Evolutionary conservation across 1,284 basidiomycete genomes (phyloP), one percentile per base, ranked within the genome.

Genomic region (Ganoderma sinense): DNA sequence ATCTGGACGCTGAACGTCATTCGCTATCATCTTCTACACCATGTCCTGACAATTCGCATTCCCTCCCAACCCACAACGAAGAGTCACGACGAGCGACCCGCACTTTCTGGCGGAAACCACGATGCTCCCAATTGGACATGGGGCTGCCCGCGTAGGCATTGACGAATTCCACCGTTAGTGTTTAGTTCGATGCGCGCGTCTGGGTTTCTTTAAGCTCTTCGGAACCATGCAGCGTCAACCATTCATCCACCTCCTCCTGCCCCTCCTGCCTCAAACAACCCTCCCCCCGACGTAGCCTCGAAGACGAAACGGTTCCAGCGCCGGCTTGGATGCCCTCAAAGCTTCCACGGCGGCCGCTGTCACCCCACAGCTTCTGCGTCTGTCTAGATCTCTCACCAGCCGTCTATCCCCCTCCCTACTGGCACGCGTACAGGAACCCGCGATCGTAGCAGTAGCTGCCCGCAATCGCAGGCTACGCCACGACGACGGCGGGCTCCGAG

Each of bases 131-230:
- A 20, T 20, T 33, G 14, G 48, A 26, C 48, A 48, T 3, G 20
- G 45, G 6, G 23, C 23, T 51, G 23, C 23, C 48, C 1, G 6
- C n/a, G 59, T 20, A 41, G 41, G 39, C 39, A 13, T 39, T 16
- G 59, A 61, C 39, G n/a, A 61, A 16, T 26, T 40, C 39, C 31
- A 33, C 29, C 14, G 26, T 33, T 20, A 56, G 36, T 62, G 69
- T 70, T 62, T 65, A 66, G 53, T 36, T 23, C 66, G 48, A 51
- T 51, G 48, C 26, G 64, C 58, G 56, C 65, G 58, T 33, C 65
- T 26, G 16, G 60, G 59, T 39, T 61, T 48, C 58, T 66, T 70
- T 59, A 69, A 53, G 64, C 69, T 71, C 62, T 70, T 74, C 70
- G 70, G 69, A 68, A 68, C 70, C 68, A 53, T 67, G 67, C 62